Base-by-base conservation (phyloP, 2,329 filamentous ascomycete genomes). In the Phaeosphaeriaceae sp. region DNA sequence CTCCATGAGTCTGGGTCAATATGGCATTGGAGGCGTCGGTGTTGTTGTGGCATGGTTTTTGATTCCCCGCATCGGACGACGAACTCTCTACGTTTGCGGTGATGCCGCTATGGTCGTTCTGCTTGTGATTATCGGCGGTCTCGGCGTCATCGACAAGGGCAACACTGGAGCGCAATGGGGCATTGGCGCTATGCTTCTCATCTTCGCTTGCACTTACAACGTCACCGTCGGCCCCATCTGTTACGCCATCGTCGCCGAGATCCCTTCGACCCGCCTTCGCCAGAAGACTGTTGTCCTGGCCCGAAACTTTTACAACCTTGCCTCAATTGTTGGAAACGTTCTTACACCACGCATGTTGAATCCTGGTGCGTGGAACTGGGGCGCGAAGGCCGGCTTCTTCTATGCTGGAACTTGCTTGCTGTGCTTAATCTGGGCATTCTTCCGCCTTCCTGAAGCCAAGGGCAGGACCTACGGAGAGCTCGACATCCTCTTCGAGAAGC, bases 231-330 rank as follows among this genome's bases (percentile, higher is more conserved):
- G 93, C 22, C 95, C 93, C 0, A 91, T 96, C 10, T 93, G 91
- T 78, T 97, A 96, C 80, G 94, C 92, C 0, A 86, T 97, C 13
- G 92, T 96, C 7, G 87, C 91, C 1, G 93, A 97, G 76, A 79
- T 97, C 33, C 92, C 92, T 0, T 92, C 92, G 0, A 88, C 91
- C 11, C 87, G 93, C 13, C 84, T 97, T 42, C 91, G 94, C 73
- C 92, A 95, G 79, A 97, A 97, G 83, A 96, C 93, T 0, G 90
- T 96, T 46, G 92, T 95, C 2, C 84, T 96, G 2, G 92, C 91
- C 1, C 88, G 93, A 51, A 91, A 91, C 66, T 81, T 91, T 31
- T 84, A 81, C 82, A 93, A 95, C 69, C 81, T 96, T 45, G 90
- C 92, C 41, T 89, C 86, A 57, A 95, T 96, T 67, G 79, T 96